Conservation (phyloP, 805 yeast species). For the Candida orba region DNA sequence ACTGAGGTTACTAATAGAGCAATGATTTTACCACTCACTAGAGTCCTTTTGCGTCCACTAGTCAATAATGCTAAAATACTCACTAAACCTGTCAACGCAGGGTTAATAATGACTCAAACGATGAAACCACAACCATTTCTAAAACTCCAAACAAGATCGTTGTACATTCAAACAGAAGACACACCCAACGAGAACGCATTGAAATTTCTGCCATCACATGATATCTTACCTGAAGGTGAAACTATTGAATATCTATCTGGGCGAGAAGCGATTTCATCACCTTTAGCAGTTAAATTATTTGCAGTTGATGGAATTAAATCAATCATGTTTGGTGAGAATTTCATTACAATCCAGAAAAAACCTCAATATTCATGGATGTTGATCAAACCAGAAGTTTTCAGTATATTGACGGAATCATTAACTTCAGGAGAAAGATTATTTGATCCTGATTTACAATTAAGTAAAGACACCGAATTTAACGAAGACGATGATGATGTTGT, state of each 20-base stretch:
- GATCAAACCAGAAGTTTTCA: slow-evolving; percentile 59
- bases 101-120: too few relatives aligned
- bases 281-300: slow-evolving; percentile 69
- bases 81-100: too few relatives aligned
- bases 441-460: slow-evolving; percentile 21
- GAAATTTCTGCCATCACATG: slow-evolving; percentile 72
- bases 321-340: slow-evolving; percentile 76
- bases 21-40: too few relatives aligned
- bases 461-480: slow-evolving; percentile 34
- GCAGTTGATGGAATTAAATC: slow-evolving; percentile 69
- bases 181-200: slow-evolving; percentile 86
- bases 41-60: too few relatives aligned
- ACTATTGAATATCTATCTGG: slow-evolving; percentile 71
- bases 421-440: slow-evolving; percentile 46
- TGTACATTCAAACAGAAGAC: slow-evolving; percentile 74
- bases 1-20: too few relatives aligned
- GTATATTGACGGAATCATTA: slow-evolving; percentile 23
- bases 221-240: slow-evolving; percentile 54
- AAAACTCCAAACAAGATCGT: slow-evolving; percentile 10
- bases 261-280: slow-evolving; percentile 68
- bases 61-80: too few relatives aligned
- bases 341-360: slow-evolving; percentile 72
- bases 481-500: slow-evolving; percentile 65
- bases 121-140: too few relatives aligned
- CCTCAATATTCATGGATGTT: slow-evolving; percentile 44